These are phyloP conservation scores for Podochytrium sp. DNA, from an alignment of 192 early-diverging fungal species.

Conservation along the genomic window DNA sequence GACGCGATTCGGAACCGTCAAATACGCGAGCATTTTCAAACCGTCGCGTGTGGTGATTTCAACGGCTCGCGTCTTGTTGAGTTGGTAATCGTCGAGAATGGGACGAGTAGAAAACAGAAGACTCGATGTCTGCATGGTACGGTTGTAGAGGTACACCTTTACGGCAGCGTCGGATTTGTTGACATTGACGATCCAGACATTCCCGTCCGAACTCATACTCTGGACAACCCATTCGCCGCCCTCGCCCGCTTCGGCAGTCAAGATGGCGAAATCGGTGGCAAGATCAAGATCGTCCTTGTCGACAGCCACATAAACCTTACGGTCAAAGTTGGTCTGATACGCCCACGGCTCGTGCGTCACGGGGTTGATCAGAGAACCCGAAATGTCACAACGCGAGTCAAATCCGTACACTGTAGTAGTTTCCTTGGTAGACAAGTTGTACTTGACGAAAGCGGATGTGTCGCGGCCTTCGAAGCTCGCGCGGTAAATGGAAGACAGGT, in stretches of 20 bases:
- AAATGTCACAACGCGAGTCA: background rate
- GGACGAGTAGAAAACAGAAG: background rate
- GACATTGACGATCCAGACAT: background rate
- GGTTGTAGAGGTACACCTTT: background rate
- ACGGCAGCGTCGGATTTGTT: background rate
- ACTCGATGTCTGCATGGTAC: background rate
- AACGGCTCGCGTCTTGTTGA: conserved; percentile 34
- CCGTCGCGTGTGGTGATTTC: conserved; percentile 43
- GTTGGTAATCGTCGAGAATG: conserved; percentile 17
- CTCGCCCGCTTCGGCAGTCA: background rate
- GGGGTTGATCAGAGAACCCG: background rate
- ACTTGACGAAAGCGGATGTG: conserved; percentile 1
- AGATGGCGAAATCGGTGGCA: background rate
- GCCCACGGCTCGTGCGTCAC: conserved; percentile 13
- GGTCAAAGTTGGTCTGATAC: background rate
- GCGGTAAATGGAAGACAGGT: background rate
- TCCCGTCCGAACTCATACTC: background rate
- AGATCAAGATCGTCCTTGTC: background rate
- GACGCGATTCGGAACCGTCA: conserved; percentile 29
- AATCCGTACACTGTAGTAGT: background rate
- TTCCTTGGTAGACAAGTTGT: conserved; percentile 8
- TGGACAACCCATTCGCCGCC: conserved; percentile 5
- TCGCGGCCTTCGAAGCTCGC: conserved; percentile 3
- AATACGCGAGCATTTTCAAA: conserved; percentile 33
- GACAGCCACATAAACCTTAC: background rate